Evolutionary conservation across 768 basidiomycete species (phyloP), one percentile per base, ranked within the genome.

Genomic region (Leccinum arenicola): DNA sequence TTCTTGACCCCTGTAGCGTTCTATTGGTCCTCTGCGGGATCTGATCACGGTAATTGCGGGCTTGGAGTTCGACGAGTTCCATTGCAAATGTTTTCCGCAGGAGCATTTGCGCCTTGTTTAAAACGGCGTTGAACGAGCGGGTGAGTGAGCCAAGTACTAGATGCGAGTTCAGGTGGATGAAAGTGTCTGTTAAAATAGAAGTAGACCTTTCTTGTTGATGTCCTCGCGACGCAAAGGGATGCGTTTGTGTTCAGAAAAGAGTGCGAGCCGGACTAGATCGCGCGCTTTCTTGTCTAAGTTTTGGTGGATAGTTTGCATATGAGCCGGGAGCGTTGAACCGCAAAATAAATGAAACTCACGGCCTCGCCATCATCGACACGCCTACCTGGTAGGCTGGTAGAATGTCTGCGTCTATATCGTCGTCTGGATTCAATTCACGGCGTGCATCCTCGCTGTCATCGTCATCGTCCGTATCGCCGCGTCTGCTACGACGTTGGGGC

Each of bases 211-310:
- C 75, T 94, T 95, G 40, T 80, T 84, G 52, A 95, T 90, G 43
- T 96, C 93, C n/a, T 94, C 89, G 43, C 92, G 79, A 38, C 83
- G 82, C 52, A 97, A 72, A 2, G 85, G 79, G 11, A 76, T 72
- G 53, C 91, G 80, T 68, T 80, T 84, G 23, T 23, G 23, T 23
- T 23, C 23, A 23, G 23, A 23, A 71, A 94, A 95, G 45, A 98
- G 77, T 23, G 23, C 23, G 23, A 23, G 23, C 23, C 23, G 23
- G 23, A 23, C 23, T 23, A 23, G 23, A 23, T 23, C 23, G 23
- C 23, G 23, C 23, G 23, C 23, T 23, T 23, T 23, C 23, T 83
- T 80, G n/a, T 78, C 75, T 23, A 86, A 66, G 19, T 87, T 84
- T 91, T 95, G 50, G n/a, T 29, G 9, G 10, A n/a, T 3, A 25